These are phyloP conservation scores for Nitzschia palea DNA, from an alignment of 108 stramenopile genomes.

Conservation along the genomic window DNA sequence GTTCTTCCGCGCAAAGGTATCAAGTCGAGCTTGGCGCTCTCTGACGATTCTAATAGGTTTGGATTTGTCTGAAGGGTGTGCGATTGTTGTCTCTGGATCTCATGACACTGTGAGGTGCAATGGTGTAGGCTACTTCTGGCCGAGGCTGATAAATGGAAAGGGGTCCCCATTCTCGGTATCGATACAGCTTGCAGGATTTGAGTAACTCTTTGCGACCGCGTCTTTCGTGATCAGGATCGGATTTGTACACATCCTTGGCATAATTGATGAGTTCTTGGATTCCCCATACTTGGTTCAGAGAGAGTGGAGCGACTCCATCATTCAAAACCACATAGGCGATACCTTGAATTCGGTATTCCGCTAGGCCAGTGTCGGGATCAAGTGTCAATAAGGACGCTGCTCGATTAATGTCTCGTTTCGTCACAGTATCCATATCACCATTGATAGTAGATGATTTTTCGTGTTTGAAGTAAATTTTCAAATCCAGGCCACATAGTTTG, in stretches of 20 bases:
- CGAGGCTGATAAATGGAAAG: constrained; percentile 14
- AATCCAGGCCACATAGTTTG: constrained; percentile 31
- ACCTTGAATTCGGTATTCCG: constrained; percentile 6
- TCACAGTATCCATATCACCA: background rate
- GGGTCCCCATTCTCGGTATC: constrained; percentile 11
- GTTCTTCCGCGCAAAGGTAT: too few species aligned
- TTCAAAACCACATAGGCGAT: constrained; percentile 22
- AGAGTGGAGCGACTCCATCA: constrained; percentile 6
- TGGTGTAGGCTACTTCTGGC: background rate
- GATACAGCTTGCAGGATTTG: constrained; percentile 14
- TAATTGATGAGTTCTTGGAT: constrained; percentile 20
- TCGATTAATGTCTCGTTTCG: background rate
- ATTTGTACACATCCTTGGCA: constrained; percentile 16
- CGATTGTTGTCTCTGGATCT: background rate
- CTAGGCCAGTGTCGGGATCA: constrained; percentile 12
- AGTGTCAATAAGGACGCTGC: constrained; percentile 18
- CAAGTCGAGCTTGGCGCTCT: too few species aligned
- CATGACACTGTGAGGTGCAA: background rate
- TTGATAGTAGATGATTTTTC: background rate
- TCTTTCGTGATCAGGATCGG: constrained; percentile 8
- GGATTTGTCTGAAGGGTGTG: background rate
- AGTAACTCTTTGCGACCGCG: background rate
- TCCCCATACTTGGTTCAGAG: constrained; percentile 23
- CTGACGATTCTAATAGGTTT: too few species aligned
- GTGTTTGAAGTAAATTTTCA: constrained; percentile 19